Evolutionary conservation across 805 yeast species (phyloP).

Genomic region (Huiozyma naganishii): DNA sequence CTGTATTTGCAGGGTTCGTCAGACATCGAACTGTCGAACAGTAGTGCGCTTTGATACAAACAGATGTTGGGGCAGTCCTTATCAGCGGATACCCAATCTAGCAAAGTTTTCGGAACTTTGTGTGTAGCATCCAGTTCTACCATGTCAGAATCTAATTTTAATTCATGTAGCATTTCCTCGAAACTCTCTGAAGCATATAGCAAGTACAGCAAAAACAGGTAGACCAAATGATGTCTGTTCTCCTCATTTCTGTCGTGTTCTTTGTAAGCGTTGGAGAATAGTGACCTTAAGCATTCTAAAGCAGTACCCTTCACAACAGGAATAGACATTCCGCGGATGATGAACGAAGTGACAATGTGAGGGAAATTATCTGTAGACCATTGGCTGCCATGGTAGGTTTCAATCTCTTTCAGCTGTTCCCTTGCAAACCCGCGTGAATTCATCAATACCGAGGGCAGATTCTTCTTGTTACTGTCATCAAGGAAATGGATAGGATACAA

Average conservation of each 20-base stretch:
- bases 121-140: conserved; percentile 23
- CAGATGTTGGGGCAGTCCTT: conserved; percentile 19
- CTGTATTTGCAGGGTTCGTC: conserved; percentile 27
- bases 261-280: conserved; percentile 34
- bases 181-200: conserved; percentile 30
- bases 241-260: conserved; percentile 18
- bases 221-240: conserved; percentile 10
- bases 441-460: conserved; percentile 22
- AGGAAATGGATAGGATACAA: conserved; percentile 21
- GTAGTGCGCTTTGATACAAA: conserved; percentile 21
- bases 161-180: conserved; percentile 20
- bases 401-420: conserved; percentile 32
- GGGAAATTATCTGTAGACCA: conserved; percentile 39
- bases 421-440: conserved; percentile 32
- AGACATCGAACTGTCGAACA: conserved; percentile 20
- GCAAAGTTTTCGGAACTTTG: conserved; percentile 28
- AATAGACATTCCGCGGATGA: conserved; percentile 46
- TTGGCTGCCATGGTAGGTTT: conserved; percentile 29
- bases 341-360: conserved; percentile 34
- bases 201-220: conserved; percentile 26
- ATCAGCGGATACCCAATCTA: conserved; percentile 22
- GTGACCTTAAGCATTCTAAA: conserved; percentile 31
- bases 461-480: conserved; percentile 17
- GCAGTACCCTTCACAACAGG: conserved; percentile 46
- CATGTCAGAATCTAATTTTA: conserved; percentile 26